Base-by-base conservation (phyloP, 2,329 filamentous ascomycete species). In the Xylaria sp. region DNA sequence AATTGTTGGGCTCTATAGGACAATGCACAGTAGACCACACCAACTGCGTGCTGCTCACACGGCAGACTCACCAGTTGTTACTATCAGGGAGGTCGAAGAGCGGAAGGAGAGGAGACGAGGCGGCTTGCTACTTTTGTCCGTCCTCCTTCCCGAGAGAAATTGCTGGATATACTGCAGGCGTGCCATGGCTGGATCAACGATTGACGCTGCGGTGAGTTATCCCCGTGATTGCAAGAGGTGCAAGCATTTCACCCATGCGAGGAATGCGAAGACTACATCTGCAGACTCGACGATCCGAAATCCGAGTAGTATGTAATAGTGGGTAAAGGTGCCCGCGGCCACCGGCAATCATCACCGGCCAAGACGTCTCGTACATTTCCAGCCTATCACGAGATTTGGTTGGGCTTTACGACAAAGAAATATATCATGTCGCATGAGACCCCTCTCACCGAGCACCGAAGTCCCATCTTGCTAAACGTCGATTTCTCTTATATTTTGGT, bases 71-170 rank as follows among this genome's bases (percentile, higher is more conserved):
- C 77, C 75, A 28, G 79, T 78, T 34, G 78, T 70, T 20, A 80
- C 73, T 66, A 84, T 84, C 64, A 83, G 78, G 15, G 66, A 63
- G 0, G 78, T 81, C 0, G 82, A 84, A 4, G 82, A 84, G n/a
- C 82, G 81, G 51, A 78, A 76, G 4, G 76, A 69, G 32, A 84
- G 79, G 4, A 81, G 69, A 20, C 70, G 72, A 0, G 82, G 82
- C 2, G 79, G 77, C 37, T 77, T 79, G 15, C 76, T 74, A 8
- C 72, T 58, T 8, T 73, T 55, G 20, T 73, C 67, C 18, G 66
- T 67, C 46, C 68, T 78, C 1, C 73, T 66, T 58, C 79, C 76
- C 7, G 77, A 78, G 20, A 79, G 65, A 63, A 80, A 79, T 54
- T 77, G 76, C 46, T 65, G 63, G 7, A 72, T 15, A 60, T 63